These are phyloP conservation scores for Nitzschia sp. DNA, from an alignment of 108 stramenopile species.

Conservation along the genomic window DNA sequence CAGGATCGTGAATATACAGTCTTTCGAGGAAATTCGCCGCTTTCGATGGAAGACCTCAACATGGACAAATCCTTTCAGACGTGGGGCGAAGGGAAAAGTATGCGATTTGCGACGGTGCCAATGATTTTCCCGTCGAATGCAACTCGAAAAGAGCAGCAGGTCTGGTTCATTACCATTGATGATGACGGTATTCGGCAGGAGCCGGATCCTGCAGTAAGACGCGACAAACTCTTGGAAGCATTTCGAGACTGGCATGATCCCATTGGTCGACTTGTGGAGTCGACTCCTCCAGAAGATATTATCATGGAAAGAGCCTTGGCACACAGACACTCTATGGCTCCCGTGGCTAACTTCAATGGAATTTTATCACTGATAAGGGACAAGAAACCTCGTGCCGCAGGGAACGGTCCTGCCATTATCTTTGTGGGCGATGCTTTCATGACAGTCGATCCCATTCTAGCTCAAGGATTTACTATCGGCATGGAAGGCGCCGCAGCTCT, in stretches of 20 bases:
- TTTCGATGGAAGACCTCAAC: conserved; percentile 45
- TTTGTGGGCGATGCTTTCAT: conserved; percentile 84
- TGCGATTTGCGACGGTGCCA: conserved; percentile 88
- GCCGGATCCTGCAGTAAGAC: conserved; percentile 47
- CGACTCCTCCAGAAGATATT: conserved; percentile 81
- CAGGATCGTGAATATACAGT: conserved; percentile 83
- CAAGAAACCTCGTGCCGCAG: conserved; percentile 23
- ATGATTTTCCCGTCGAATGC: conserved; percentile 41
- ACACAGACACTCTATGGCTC: conserved; percentile 62
- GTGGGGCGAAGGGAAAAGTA: conserved; percentile 72
- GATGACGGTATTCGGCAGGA: conserved; percentile 48
- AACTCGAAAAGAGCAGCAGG: conserved; percentile 45
- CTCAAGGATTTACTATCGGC: conserved; percentile 85
- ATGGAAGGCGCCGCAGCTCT: conserved; percentile 82
- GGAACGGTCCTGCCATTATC: conserved; percentile 64
- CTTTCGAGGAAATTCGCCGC: conserved; percentile 79
- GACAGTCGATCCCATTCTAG: conserved; percentile 88
- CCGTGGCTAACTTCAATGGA: conserved; percentile 66
- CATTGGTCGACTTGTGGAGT: conserved; percentile 63
- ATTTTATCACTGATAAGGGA: conserved; percentile 28
- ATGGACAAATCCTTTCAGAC: conserved; percentile 73
- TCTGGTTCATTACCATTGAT: conserved; percentile 88
- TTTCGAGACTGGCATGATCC: conserved; percentile 87
- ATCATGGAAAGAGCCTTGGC: conserved; percentile 76
- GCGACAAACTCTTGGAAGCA: conserved; percentile 55